These are phyloP conservation scores for Harringtonia aguacate DNA, from an alignment of 2,329 filamentous ascomycete species.

Conservation along the genomic window DNA sequence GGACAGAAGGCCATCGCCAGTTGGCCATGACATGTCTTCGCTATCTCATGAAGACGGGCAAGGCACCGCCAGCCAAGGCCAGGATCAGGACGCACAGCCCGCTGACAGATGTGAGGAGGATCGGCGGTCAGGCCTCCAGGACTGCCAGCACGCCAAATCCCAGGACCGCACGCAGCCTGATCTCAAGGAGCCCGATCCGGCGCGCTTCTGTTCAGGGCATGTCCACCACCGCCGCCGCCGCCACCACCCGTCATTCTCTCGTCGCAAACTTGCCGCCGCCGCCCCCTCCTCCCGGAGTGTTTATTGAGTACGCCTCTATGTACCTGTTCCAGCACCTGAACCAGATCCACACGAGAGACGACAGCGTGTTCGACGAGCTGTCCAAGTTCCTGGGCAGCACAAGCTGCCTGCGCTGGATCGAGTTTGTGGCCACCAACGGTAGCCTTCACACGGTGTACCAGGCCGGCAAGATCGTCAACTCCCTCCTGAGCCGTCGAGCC, in stretches of 20 bases:
- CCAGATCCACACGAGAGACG: conserved; percentile 4
- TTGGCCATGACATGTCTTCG: conserved; percentile 17
- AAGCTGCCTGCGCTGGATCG: conserved; percentile 14
- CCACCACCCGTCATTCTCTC: too few relatives aligned
- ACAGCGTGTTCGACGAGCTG: conserved; percentile 10
- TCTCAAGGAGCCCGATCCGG: too few relatives aligned
- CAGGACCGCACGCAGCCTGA: too few relatives aligned
- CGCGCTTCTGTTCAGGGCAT: too few relatives aligned
- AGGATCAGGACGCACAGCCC: too few relatives aligned
- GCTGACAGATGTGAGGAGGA: too few relatives aligned
- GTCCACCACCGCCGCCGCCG: too few relatives aligned
- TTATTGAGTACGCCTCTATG: conserved; percentile 13
- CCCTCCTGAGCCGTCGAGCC: conserved; percentile 6
- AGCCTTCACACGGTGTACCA: conserved; percentile 14
- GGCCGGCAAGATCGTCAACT: conserved; percentile 13
- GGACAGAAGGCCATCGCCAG: conserved; percentile 12
- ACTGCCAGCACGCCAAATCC: too few relatives aligned
- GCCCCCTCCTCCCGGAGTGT: background rate
- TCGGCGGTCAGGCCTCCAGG: too few relatives aligned
- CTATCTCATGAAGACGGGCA: conserved; percentile 9
- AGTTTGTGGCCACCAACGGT: conserved; percentile 8
- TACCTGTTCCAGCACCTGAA: conserved; percentile 16
- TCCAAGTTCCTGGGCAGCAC: conserved; percentile 12
- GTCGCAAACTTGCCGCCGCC: too few relatives aligned
- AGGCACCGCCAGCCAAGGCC: background rate